Evolutionary conservation across 225 moss, liverwort and hornwort genomes (phyloP).

Genomic region (Pleurozium schreberi): DNA sequence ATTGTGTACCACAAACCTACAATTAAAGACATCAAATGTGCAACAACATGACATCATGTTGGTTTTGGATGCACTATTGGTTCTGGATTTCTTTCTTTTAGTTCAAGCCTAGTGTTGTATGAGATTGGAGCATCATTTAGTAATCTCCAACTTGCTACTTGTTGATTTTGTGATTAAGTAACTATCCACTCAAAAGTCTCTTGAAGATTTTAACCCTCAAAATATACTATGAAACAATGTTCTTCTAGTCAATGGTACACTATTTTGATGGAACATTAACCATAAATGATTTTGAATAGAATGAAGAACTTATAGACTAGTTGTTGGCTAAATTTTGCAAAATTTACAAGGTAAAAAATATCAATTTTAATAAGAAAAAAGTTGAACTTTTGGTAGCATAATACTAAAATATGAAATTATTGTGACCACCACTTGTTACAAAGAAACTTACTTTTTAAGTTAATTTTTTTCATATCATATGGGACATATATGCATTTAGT

Average conservation of each 20-base stretch:
- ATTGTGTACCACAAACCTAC: background rate
- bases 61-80: background rate
- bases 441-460: no score
- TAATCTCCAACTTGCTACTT: no score
- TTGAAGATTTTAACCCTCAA: background rate
- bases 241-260: background rate
- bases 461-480: no score
- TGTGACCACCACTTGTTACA: no score
- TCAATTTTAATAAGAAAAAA: no score
- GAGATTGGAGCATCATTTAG: background rate
- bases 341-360: no score
- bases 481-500: no score
- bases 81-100: background rate
- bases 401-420: no score
- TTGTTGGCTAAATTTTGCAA: no score
- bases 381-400: no score
- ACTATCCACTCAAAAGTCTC: background rate
- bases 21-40: background rate
- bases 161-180: background rate
- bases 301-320: background rate
- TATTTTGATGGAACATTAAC: background rate
- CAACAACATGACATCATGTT: background rate
- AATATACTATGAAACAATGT: fast-evolving
- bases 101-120: fast-evolving
- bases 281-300: background rate